These are phyloP conservation scores for Phytophthora colocasiae DNA, from an alignment of 352 stramenopile species.

Conservation along the genomic window DNA sequence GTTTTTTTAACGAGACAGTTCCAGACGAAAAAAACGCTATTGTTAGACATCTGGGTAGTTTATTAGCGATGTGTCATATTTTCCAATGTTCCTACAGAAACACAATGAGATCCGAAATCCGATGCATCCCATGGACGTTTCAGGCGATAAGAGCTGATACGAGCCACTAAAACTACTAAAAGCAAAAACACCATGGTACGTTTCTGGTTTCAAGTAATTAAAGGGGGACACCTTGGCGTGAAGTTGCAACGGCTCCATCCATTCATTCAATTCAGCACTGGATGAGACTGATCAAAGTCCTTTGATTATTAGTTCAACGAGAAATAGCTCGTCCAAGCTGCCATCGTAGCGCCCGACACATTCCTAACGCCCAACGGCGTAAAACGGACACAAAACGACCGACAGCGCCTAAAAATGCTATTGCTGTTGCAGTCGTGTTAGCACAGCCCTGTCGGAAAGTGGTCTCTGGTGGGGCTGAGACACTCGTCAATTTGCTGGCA, in stretches of 20 bases:
- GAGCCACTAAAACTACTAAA: background rate
- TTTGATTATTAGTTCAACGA: background rate
- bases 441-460: slow-evolving; percentile 3
- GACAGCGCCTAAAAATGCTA: slow-evolving; percentile 1
- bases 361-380: slow-evolving; percentile 13
- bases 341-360: no score
- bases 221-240: slow-evolving; percentile 4
- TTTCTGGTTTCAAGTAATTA: slow-evolving; percentile 27
- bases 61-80: no score
- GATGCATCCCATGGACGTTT: slow-evolving; percentile 7
- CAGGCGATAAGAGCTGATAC: slow-evolving; percentile 14
- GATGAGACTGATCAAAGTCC: background rate
- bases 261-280: slow-evolving; percentile 5
- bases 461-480: slow-evolving; percentile 9
- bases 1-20: background rate
- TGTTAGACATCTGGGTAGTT: background rate
- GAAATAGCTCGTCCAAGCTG: background rate
- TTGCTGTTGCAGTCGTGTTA: slow-evolving; percentile 11
- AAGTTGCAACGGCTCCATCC: slow-evolving; percentile 7
- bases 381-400: slow-evolving; percentile 38
- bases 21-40: background rate
- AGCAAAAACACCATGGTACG: no score
- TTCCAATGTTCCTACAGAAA: no score
- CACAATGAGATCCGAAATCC: background rate
- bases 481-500: slow-evolving; percentile 30